phyloP scores from a whole-genome alignment of 768 basidiomycete genomes.

The Tricholoma furcatifolium region DNA sequence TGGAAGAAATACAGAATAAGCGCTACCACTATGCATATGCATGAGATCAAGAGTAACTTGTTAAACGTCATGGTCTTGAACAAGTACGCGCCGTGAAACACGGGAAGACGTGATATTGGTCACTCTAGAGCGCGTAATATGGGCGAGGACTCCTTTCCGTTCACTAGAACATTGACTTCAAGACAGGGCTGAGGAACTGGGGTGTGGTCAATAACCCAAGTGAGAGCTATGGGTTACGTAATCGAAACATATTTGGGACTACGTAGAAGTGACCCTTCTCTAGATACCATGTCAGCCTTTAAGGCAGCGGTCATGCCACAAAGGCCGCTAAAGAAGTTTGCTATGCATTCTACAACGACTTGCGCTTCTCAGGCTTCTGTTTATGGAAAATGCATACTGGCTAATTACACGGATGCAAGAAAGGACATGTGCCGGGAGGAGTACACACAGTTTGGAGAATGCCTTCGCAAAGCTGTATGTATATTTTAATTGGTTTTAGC shows the following conservation, averaged over 20 bases:
- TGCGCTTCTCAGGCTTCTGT: slow-evolving; percentile 68
- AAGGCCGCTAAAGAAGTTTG: slow-evolving; percentile 60
- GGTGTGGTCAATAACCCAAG: not conserved
- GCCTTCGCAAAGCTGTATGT: slow-evolving; percentile 76
- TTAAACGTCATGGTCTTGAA: slow-evolving; percentile 46
- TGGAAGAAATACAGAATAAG: slow-evolving; percentile 83
- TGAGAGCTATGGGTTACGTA: slow-evolving; percentile 5
- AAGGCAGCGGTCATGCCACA: slow-evolving; percentile 28
- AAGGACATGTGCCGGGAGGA: slow-evolving; percentile 84
- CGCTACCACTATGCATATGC: slow-evolving; percentile 53
- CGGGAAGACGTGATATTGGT: not conserved
- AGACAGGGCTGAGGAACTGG: too few relatives aligned
- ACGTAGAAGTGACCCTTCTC: not conserved
- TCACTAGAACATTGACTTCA: not conserved
- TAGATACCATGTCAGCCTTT: slow-evolving; percentile 22
- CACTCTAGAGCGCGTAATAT: not conserved
- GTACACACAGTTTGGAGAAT: slow-evolving; percentile 80
- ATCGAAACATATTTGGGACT: not conserved
- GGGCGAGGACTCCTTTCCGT: not conserved
- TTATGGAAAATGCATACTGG: slow-evolving; percentile 89
- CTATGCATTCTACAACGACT: slow-evolving; percentile 69
- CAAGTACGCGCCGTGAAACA: not conserved
- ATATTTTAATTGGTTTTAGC: not conserved
- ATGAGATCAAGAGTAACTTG: slow-evolving; percentile 59
- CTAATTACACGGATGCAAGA: slow-evolving; percentile 78